These are phyloP conservation scores for Stipa capillata DNA, from an alignment of 176 grass and related monocot genomes.

Conservation along the genomic window DNA sequence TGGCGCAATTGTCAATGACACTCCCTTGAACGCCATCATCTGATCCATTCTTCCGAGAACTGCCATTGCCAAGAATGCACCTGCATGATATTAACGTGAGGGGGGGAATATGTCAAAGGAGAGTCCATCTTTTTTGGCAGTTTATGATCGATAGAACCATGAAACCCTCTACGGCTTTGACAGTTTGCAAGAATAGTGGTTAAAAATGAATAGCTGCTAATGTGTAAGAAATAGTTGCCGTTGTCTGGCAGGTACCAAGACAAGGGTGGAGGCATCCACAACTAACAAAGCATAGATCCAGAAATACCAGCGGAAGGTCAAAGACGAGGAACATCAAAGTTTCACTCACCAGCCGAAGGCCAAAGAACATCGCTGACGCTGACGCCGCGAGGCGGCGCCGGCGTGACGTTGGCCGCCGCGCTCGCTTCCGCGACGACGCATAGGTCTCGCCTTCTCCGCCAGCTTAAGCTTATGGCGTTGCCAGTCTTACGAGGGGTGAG, in stretches of 20 bases:
- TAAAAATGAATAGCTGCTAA: neutral
- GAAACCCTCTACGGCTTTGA: neutral
- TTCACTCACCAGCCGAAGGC: conserved; percentile 70
- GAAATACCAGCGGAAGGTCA: neutral
- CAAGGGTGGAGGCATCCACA: neutral
- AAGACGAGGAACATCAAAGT: neutral
- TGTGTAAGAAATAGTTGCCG: neutral
- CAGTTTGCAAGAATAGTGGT: neutral
- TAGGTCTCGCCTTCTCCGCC: neutral
- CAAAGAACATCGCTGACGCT: conserved; percentile 80
- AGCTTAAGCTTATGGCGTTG: neutral
- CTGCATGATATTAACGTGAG: conserved; percentile 24
- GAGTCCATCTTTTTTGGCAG: neutral
- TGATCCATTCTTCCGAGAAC: conserved; percentile 72
- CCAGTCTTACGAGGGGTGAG: neutral
- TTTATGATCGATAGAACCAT: neutral
- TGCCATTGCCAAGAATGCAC: conserved; percentile 89
- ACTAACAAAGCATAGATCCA: neutral
- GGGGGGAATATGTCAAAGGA: neutral
- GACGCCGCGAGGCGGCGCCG: conserved; percentile 12
- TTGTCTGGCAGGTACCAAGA: neutral
- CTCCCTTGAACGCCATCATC: conserved; percentile 58
- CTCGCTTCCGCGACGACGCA: conserved; percentile 2
- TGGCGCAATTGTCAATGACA: conserved; percentile 74
- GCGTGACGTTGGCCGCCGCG: neutral